Evolutionary conservation across 345 rosid genomes (phyloP), one percentile per base, ranked within the genome.

Genomic region (Acer campestre): DNA sequence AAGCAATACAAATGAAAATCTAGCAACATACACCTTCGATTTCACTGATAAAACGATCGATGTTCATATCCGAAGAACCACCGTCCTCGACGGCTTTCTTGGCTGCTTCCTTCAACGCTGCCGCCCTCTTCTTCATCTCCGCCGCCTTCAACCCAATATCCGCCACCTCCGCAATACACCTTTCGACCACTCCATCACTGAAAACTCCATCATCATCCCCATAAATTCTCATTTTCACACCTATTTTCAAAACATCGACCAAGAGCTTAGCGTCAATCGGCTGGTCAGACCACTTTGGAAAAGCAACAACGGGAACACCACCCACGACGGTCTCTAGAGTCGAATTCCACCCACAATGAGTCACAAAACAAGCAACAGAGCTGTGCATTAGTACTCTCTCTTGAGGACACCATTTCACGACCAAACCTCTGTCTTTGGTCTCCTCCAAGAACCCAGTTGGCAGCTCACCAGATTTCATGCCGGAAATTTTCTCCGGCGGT

Each of bases 261-360:
- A 89, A 40, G 48, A 84, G 63, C 78, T 88, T 80, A 5, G 88
- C 86, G 40, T 84, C 81, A 0, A 76, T 67, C 0, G 89, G 82
- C 70, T 88, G 92, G 79, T 87, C 90, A 0, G 82, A 75, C 88
- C 88, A 91, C 27, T 44, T 79, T 1, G 89, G 92, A 38, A 83
- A 89, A 1, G 88, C 89, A 67, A 88, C 82, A 14, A 87, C 77
- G 0, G 95, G 91, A 51, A 86, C 85, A 2, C 91, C 95, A 1
- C 88, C 76, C 4, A 49, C 84, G 51, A 88, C 67, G 0, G 89
- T 80, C 79, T 91, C 91, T 0, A 86, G 73, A 31, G 84, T 67
- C n/a, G 95, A 89, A 76, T 86, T 91, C 94, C 90, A 88, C 1
- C 94, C 91, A 3, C 93, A 84, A 6, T 91, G 93, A 3, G 88